These are phyloP conservation scores for Colletotrichum camelliae DNA, from an alignment of 2,329 filamentous ascomycete species.

Conservation along the genomic window DNA sequence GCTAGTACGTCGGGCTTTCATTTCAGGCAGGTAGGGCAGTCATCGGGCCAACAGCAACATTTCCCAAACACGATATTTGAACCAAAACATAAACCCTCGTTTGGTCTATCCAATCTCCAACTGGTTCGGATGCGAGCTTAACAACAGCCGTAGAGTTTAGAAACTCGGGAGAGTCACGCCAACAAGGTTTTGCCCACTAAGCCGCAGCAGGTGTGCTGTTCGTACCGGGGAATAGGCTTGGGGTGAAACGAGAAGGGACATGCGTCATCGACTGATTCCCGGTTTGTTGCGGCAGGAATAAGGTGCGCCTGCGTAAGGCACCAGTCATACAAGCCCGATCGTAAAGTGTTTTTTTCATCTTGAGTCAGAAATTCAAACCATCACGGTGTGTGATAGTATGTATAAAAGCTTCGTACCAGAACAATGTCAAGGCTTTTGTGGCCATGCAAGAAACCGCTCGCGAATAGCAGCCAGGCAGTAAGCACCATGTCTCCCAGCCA, in stretches of 20 bases:
- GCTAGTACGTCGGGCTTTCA: too few species aligned
- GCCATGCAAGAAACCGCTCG: not conserved
- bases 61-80: too few species aligned
- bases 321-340: not conserved
- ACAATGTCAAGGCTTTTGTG: not conserved
- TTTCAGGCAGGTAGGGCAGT: too few species aligned
- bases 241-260: conserved; percentile 7
- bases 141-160: not conserved
- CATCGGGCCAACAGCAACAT: too few species aligned
- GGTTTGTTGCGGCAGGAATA: conserved; percentile 21
- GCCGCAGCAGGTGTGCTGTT: not conserved
- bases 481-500: not conserved
- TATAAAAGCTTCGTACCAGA: not conserved
- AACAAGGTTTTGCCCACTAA: not conserved
- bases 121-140: not conserved
- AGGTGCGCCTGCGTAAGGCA: not conserved
- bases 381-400: not conserved
- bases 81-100: too few species aligned
- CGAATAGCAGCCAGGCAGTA: not conserved
- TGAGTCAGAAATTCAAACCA: not conserved
- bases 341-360: not conserved
- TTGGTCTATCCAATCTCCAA: not conserved
- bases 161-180: not conserved
- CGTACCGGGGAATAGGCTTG: conserved; percentile 9
- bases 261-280: conserved; percentile 24